Evolutionary conservation across 2,329 filamentous ascomycete species (phyloP).

Genomic region (Aspergillus candidus): DNA sequence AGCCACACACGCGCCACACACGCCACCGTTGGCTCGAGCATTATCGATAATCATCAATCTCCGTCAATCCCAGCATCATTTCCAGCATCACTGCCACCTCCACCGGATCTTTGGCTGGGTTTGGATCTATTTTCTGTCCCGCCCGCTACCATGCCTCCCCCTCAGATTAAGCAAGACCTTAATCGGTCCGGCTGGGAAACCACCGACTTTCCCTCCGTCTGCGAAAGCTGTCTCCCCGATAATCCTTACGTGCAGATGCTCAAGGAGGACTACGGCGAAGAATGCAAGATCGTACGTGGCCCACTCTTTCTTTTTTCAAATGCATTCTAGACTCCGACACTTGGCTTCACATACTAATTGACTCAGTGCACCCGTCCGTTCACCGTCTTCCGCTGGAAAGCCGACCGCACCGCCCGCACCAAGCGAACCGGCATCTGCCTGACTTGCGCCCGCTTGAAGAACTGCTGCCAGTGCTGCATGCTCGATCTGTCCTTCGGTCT

Average conservation of each 20-base stretch:
- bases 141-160: conserved; percentile 56
- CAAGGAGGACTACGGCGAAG: conserved; percentile 89
- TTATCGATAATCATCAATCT: neutral
- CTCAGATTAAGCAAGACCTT: conserved; percentile 92
- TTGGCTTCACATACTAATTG: conserved; percentile 3
- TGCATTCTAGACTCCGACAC: neutral
- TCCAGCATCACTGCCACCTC: neutral
- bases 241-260: conserved; percentile 99
- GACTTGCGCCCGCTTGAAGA: conserved; percentile 93
- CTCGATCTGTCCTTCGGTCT: conserved; percentile 93
- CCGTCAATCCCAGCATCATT: too few relatives aligned
- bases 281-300: conserved; percentile 59
- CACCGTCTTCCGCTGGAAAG: conserved; percentile 91
- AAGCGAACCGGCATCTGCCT: conserved; percentile 94
- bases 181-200: conserved; percentile 96
- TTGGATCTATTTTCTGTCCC: neutral
- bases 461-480: conserved; percentile 99
- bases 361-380: conserved; percentile 78
- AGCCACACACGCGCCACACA: too few relatives aligned
- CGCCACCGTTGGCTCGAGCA: too few relatives aligned
- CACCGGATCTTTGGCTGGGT: conserved; percentile 2
- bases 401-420: conserved; percentile 82
- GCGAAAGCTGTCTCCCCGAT: conserved; percentile 87
- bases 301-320: neutral
- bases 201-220: conserved; percentile 46